Conservation (phyloP, 345 rosid species). For the Aquilaria yunnanensis region DNA sequence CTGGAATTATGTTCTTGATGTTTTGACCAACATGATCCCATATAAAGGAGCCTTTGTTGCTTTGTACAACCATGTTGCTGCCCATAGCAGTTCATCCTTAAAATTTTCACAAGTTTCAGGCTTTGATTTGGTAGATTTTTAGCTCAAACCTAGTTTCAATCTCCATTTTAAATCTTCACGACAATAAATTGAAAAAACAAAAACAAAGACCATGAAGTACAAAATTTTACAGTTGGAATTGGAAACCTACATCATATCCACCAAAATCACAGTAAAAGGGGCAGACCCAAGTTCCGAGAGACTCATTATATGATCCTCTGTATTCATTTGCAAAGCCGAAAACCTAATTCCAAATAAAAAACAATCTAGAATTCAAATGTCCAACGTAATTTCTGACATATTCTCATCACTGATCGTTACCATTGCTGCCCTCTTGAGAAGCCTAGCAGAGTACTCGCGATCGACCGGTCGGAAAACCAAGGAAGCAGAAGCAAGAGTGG, state of each 20-base stretch:
- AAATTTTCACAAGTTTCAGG: neutral
- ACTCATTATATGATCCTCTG: conserved; percentile 62
- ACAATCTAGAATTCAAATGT: neutral
- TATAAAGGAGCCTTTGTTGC: conserved; percentile 53
- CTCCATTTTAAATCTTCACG: too few relatives aligned
- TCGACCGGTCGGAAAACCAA: conserved; percentile 48
- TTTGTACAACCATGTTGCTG: conserved; percentile 72
- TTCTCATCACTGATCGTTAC: conserved; percentile 12
- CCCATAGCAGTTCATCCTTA: conserved; percentile 90
- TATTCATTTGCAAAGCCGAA: conserved; percentile 62
- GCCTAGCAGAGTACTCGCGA: conserved; percentile 34
- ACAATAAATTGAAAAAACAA: neutral
- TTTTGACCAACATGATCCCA: conserved; percentile 34
- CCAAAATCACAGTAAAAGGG: conserved; percentile 76
- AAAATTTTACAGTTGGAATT: neutral
- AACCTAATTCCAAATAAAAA: conserved; percentile 35
- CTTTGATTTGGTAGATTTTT: neutral
- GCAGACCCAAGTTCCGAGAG: conserved; percentile 50
- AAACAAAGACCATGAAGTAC: neutral
- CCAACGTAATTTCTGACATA: neutral
- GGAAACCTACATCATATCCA: conserved; percentile 49
- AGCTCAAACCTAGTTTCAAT: too few relatives aligned
- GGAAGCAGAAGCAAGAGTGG: conserved; percentile 82
- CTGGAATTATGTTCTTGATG: conserved; percentile 15
- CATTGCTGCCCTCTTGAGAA: conserved; percentile 48